A percentile compares a stretch with the other conserved stretches of the same genome.
phyloP scores from a whole-genome alignment of 2,329 filamentous ascomycete genomes.

The Cercospora beticola region DNA sequence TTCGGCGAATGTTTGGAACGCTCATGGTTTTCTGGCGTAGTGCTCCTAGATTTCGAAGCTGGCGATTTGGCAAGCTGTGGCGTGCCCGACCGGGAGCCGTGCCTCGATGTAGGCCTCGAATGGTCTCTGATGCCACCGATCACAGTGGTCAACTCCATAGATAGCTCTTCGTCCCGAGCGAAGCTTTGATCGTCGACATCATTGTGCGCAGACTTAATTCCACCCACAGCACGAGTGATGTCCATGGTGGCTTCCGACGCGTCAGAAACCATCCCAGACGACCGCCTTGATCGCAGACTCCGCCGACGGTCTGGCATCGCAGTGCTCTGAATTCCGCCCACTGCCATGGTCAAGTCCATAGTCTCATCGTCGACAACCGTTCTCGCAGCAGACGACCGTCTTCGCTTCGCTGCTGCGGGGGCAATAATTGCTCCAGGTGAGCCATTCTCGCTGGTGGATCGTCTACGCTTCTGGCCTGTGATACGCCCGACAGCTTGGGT shows the following conservation, averaged over 20 bases:
- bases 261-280: conserved; percentile 37
- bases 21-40: conserved; percentile 58
- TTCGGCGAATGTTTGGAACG: conserved; percentile 57
- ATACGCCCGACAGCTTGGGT: conserved; percentile 57
- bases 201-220: conserved; percentile 31
- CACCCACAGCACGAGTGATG: conserved; percentile 56
- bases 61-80: conserved; percentile 49
- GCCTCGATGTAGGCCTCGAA: conserved; percentile 27
- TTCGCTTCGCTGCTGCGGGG: conserved; percentile 35
- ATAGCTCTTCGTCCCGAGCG: conserved; percentile 49
- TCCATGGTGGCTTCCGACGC: conserved; percentile 56
- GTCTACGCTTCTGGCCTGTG: conserved; percentile 46
- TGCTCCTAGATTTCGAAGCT: conserved; percentile 33
- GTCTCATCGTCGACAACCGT: conserved; percentile 43
- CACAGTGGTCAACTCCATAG: conserved; percentile 55
- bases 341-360: conserved; percentile 43
- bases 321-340: conserved; percentile 39
- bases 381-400: conserved; percentile 39
- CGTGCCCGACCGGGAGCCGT: conserved; percentile 27
- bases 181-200: conserved; percentile 29
- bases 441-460: conserved; percentile 41
- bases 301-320: conserved; percentile 29
- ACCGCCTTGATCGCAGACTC: conserved; percentile 40
- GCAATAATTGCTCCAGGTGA: conserved; percentile 31
- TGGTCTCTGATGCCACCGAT: conserved; percentile 46